Conservation (phyloP, 192 early-diverging fungal genomes). For the Glomus cerebriforme region DNA sequence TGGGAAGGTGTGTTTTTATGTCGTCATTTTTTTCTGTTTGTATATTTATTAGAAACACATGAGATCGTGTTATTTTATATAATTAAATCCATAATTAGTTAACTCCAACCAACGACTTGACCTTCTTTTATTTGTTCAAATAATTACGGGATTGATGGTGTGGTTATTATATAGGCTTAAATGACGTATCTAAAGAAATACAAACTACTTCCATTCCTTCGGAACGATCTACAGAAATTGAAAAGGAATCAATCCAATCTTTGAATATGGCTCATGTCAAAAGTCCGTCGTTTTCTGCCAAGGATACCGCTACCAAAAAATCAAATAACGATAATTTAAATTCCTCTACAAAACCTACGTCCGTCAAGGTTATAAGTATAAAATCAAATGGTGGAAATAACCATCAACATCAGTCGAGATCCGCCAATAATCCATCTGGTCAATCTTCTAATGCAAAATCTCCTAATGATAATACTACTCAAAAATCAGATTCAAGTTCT, state of each 20-base stretch:
- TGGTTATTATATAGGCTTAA: constrained; percentile 29
- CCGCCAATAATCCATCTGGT: neutral
- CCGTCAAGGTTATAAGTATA: constrained; percentile 12
- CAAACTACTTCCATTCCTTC: constrained; percentile 27
- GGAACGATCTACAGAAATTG: constrained; percentile 20
- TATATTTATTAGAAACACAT: neutral
- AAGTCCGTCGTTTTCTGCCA: constrained; percentile 8
- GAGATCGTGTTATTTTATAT: neutral
- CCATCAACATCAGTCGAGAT: neutral
- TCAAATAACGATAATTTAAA: constrained; percentile 5
- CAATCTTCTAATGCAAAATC: neutral
- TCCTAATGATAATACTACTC: neutral
- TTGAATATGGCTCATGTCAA: neutral
- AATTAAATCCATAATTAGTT: constrained; percentile 13
- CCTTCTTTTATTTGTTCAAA: neutral
- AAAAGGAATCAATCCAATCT: constrained; percentile 26
- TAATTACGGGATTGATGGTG: neutral
- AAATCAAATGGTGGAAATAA: constrained; percentile 6
- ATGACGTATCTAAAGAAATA: constrained; percentile 31
- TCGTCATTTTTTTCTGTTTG: constrained; percentile 5
- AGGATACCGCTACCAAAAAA: constrained; percentile 9
- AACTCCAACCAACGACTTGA: neutral
- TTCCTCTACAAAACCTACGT: neutral
- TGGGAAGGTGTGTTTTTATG: constrained; percentile 24
- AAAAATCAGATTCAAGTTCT: neutral